A percentile compares a stretch with the other conserved stretches of the same genome.
Evolutionary conservation across 805 yeast genomes (phyloP).

Genomic region (Pichia nanzhaoensis): DNA sequence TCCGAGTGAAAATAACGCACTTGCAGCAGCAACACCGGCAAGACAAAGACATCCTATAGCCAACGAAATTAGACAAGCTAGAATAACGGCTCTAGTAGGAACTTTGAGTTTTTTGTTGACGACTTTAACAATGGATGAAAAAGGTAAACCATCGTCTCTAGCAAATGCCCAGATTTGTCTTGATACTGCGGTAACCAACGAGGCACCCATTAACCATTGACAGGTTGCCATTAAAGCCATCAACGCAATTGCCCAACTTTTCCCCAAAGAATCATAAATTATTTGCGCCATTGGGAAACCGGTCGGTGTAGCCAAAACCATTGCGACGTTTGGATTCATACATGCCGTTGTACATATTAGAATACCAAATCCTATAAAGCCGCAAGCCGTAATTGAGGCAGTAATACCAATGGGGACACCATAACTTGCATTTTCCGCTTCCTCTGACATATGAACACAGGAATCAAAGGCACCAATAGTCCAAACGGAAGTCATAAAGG

Average conservation of each 20-base stretch:
- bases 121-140: conserved; percentile 44
- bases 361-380: conserved; percentile 50
- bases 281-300: conserved; percentile 63
- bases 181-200: conserved; percentile 54
- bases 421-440: conserved; percentile 52
- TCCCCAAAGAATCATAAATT: conserved; percentile 52
- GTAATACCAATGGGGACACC: conserved; percentile 61
- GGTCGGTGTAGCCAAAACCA: conserved; percentile 37
- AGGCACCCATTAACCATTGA: conserved; percentile 60
- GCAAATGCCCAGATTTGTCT: conserved; percentile 72
- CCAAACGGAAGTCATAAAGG: conserved; percentile 60
- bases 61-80: conserved; percentile 42
- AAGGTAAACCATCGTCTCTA: conserved; percentile 67
- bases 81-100: conserved; percentile 55
- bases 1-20: conserved; percentile 57
- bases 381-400: conserved; percentile 49
- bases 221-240: conserved; percentile 52
- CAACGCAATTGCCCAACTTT: conserved; percentile 55
- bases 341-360: conserved; percentile 48
- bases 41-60: conserved; percentile 49
- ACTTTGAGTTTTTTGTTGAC: conserved; percentile 48
- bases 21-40: conserved; percentile 50
- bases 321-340: conserved; percentile 38
- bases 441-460: conserved; percentile 66
- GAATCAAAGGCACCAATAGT: conserved; percentile 68